These are phyloP conservation scores for Chaetomium tenue DNA, from an alignment of 495 filamentous ascomycete species.

Conservation along the genomic window DNA sequence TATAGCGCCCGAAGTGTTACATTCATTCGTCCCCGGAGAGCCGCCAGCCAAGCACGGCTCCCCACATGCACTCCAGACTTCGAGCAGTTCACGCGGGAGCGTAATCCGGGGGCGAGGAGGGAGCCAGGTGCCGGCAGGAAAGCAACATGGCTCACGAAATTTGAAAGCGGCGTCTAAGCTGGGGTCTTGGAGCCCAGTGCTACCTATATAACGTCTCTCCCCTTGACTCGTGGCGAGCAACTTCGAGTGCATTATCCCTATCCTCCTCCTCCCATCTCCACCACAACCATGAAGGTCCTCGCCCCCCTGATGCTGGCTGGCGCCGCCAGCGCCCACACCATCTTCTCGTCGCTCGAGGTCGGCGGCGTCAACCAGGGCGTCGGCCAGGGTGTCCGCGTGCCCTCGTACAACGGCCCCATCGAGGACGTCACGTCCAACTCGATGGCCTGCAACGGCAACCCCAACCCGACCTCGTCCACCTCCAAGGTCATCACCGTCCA, in stretches of 20 bases:
- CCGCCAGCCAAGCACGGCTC: constrained; percentile 14
- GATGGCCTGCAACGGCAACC: constrained; percentile 55
- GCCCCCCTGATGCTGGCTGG: constrained; percentile 28
- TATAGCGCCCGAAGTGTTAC: constrained; percentile 28
- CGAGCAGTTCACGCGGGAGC: background rate
- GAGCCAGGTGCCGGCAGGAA: background rate
- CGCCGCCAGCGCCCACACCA: constrained; percentile 37
- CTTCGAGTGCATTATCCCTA: constrained; percentile 12
- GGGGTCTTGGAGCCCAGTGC: background rate
- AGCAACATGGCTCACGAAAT: background rate
- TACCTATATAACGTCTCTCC: background rate
- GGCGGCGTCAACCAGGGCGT: constrained; percentile 34
- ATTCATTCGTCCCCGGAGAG: constrained; percentile 13
- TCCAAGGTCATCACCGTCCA: constrained; percentile 39
- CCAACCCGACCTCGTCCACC: constrained; percentile 50
- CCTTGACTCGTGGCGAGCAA: background rate
- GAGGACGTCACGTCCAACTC: constrained; percentile 51
- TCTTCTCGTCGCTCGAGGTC: constrained; percentile 36
- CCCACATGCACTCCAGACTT: constrained; percentile 8
- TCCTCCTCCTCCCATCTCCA: background rate
- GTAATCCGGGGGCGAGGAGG: constrained; percentile 2
- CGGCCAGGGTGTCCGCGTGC: constrained; percentile 32
- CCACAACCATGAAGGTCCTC: constrained; percentile 33
- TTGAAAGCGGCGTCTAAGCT: too few species aligned
- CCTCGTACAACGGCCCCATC: constrained; percentile 48